Evolutionary conservation across 352 stramenopile species (phyloP), one percentile per base, ranked within the genome.

Genomic region (Phytophthora sansomeana): DNA sequence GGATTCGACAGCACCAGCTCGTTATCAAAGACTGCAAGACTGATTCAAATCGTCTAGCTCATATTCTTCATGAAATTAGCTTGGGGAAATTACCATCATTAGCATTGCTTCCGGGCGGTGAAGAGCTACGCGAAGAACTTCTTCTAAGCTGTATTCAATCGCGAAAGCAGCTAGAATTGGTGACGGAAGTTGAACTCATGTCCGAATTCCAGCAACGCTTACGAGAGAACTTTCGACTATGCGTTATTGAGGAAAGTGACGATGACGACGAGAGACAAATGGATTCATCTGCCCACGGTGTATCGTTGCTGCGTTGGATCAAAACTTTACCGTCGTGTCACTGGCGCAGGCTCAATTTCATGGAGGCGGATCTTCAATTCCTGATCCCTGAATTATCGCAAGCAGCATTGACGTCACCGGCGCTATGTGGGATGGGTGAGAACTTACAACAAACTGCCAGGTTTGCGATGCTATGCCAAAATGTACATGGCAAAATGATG

Each of bases 181-280:
- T 81, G 24, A 77, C 74, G 1, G 72, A 85, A 14, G 16, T 44
- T 3, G 65, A 83, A 8, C 58, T 79, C 0, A 38, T 80, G 41
- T 32, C 28, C 3, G 64, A 82, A 24, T 76, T 86, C 17, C 66
- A 64, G 10, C 49, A 58, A 6, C 64, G 68, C 8, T 38, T 88
- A 4, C 61, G 71, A 24, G 49, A 67, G 14, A 83, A 89, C 29
- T 39, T 91, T 7, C 80, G 82, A 3, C 24, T 91, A 0, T 86
- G 75, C 13, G 38, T 91, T 14, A 55, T 86, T 6, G 58, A 71
- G 16, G 61, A 71, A 33, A 47, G 7, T 6, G 26, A 52, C 0
- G 33, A n/a, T 14, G 41, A 44, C 21, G n/a, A 33, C 11, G 17
- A 57, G 19, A 5, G 21, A 17, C 10, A 7, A 32, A 36, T 2